Evolutionary conservation across 192 early-diverging fungal species (phyloP), one percentile per base, ranked within the genome.

Genomic region (Geosiphon pyriformis): DNA sequence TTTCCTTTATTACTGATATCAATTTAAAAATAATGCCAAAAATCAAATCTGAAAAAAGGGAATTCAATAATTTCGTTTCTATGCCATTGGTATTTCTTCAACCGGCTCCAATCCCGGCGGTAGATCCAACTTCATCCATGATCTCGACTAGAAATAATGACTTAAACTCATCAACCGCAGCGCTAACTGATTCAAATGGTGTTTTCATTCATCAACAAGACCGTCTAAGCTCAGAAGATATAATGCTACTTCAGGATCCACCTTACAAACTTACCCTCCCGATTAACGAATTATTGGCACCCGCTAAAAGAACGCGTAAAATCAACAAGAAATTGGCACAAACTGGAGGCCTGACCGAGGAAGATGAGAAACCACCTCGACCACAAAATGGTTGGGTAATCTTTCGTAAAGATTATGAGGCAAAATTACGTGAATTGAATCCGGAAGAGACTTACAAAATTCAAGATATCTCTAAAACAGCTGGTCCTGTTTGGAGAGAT

Each of bases 321-420:
- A 65, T 34, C 30, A 33, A 1, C 0, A 54, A 27, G 0, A 65
- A 65, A 35, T 7, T 4, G 3, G 1, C 4, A 0, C 53, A 17
- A 46, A 10, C 42, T 10, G 17, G 7, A 46, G 17, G 7, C 42
- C 6, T 17, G 7, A 46, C 17, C 42, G 42, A 10, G 6, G 42
- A 10, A 10, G 25, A 47, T 25, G 26, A 46, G 37, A 42, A 61
- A n/a, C 23, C 42, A 18, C 49, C 62, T 7, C 50, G 62, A 65
- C 62, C 62, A 11, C 62, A 65, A 65, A 65, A 65, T 53, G 49
- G 49, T 34, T 65, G 62, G 62, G 32, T 65, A 3, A 15, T 65
- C 17, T 65, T 65, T 65, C 25, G 50, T 32, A 65, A 54, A 65
- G 48, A 65, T 54, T 65, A 54, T 54, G 63, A 65, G 37, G 25